Percentiles rank a stretch among this genome's conserved stretches.
Evolutionary conservation across 148 eudicot genomes (phyloP).

Genomic region (Rhododendron ferrugineum): DNA sequence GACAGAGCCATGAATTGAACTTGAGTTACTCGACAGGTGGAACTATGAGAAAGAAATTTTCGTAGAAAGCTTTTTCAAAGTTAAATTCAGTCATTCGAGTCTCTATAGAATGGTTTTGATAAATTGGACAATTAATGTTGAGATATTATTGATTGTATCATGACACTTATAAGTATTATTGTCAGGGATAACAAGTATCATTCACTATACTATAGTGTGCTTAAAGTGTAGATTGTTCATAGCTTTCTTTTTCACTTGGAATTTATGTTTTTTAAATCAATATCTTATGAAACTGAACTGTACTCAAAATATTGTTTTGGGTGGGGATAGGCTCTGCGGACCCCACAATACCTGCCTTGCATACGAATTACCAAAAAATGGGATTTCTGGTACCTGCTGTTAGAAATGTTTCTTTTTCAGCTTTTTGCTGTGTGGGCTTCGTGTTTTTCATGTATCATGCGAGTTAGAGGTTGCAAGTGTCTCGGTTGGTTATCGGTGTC

Average conservation of each 20-base stretch:
- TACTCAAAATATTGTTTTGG: neutral
- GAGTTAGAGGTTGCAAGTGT: neutral
- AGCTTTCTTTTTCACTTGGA: neutral
- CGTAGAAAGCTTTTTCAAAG: too few species aligned
- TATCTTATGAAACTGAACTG: neutral
- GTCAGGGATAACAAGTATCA: neutral
- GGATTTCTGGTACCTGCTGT: neutral
- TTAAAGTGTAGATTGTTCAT: neutral
- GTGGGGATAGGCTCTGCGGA: neutral
- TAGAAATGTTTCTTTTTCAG: neutral
- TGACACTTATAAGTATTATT: neutral
- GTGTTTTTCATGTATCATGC: neutral
- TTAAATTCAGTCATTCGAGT: neutral
- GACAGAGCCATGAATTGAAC: too few species aligned
- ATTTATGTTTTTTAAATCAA: neutral
- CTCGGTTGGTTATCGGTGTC: neutral
- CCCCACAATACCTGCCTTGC: neutral
- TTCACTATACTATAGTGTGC: neutral
- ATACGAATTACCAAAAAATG: neutral
- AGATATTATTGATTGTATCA: neutral
- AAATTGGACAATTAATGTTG: neutral
- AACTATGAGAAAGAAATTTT: too few species aligned
- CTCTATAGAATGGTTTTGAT: neutral
- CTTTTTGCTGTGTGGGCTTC: neutral
- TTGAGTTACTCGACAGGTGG: too few species aligned